Conservation (phyloP, 2,329 filamentous ascomycete species). For the Sphaerostilbella broomeana region DNA sequence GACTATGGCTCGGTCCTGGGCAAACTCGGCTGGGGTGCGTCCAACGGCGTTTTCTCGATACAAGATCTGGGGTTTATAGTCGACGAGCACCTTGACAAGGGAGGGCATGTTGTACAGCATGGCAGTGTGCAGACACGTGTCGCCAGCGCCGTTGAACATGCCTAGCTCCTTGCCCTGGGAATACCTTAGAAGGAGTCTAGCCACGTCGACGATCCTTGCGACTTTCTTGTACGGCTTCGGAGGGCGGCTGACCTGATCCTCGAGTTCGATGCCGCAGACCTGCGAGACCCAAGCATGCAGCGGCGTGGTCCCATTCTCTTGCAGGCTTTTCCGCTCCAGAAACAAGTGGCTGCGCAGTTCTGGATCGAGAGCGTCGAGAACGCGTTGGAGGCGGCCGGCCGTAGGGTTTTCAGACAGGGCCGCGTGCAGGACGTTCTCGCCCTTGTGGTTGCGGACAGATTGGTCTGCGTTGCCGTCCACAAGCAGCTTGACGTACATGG, state of each 20-base stretch:
- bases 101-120: constrained; percentile 33
- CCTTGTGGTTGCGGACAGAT: constrained; percentile 50
- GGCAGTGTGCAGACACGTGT: constrained; percentile 57
- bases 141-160: constrained; percentile 57
- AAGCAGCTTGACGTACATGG: constrained; percentile 52
- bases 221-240: constrained; percentile 20
- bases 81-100: constrained; percentile 42
- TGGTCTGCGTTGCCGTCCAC: constrained; percentile 65
- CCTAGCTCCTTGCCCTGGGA: constrained; percentile 50
- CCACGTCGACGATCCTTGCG: constrained; percentile 32
- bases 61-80: constrained; percentile 52
- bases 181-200: constrained; percentile 46
- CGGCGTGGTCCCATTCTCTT: constrained; percentile 53
- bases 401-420: constrained; percentile 33
- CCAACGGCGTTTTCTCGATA: constrained; percentile 71
- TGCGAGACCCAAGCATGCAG: constrained; percentile 52
- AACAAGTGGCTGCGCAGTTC: constrained; percentile 52
- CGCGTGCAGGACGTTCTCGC: constrained; percentile 64
- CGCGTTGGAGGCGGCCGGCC: constrained; percentile 30
- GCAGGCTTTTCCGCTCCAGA: constrained; percentile 47
- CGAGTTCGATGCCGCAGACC: constrained; percentile 17
- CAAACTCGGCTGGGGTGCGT: constrained; percentile 63
- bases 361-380: constrained; percentile 54
- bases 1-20: constrained; percentile 47
- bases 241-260: constrained; percentile 10